Conservation (phyloP, 2,329 filamentous ascomycete species). For the Fusarium chlamydosporum region DNA sequence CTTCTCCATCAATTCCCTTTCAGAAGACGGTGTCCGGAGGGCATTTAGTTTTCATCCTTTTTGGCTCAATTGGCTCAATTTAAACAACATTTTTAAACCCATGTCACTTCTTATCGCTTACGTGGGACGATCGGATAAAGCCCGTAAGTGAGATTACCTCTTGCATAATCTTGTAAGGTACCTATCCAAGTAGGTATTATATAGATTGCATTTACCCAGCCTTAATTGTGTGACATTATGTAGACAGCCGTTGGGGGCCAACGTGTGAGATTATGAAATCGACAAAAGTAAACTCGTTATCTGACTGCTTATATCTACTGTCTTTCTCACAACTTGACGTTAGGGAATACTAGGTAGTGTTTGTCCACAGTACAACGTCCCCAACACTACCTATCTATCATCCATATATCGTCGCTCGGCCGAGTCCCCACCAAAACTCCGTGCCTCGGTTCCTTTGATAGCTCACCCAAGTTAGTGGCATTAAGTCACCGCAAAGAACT, state of each 20-base stretch:
- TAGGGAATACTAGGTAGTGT: not conserved
- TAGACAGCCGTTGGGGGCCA: not conserved
- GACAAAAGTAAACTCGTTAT: not conserved
- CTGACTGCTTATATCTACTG: no score
- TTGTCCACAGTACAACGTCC: not conserved
- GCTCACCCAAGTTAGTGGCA: slow-evolving; percentile 16
- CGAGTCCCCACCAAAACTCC: slow-evolving; percentile 32
- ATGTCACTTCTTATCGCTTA: slow-evolving; percentile 1
- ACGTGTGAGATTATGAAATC: not conserved
- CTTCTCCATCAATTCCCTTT: no score
- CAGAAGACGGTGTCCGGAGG: no score
- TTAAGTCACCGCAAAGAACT: slow-evolving; percentile 16
- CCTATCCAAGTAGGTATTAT: not conserved
- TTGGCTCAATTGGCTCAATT: not conserved
- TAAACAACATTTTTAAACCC: not conserved
- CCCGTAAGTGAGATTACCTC: not conserved
- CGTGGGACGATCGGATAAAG: slow-evolving; percentile 2
- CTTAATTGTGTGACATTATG: not conserved
- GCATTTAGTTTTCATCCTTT: no score
- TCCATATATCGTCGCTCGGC: slow-evolving; percentile 21
- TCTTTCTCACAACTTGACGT: not conserved
- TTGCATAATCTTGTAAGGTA: not conserved
- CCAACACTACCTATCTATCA: slow-evolving; percentile 36
- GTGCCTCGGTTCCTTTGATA: slow-evolving; percentile 44
- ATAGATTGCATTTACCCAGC: not conserved